phyloP scores from a whole-genome alignment of 139 green algal genomes.

The Bryopsis sp. region DNA sequence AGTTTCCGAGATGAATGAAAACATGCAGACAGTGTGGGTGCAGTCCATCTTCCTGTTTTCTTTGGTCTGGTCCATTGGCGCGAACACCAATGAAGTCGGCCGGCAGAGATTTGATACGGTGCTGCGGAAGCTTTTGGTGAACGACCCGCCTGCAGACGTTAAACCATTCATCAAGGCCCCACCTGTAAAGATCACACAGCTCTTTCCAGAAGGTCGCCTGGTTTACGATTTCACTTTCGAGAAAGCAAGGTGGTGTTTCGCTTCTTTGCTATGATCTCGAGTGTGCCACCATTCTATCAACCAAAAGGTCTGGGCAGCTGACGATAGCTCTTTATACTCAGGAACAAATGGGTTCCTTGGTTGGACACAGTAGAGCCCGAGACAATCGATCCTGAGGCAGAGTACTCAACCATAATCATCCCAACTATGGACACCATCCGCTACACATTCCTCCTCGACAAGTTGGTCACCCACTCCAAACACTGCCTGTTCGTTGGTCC shows the following conservation, averaged over 20 bases:
- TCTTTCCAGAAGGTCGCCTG: constrained; percentile 40
- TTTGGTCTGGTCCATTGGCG: constrained; percentile 78
- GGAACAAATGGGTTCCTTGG: no score
- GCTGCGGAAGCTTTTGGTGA: not conserved
- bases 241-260: constrained; percentile 34
- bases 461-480: constrained; percentile 42
- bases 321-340: no score
- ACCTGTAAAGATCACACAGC: constrained; percentile 42
- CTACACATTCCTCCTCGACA: constrained; percentile 53
- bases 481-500: constrained; percentile 58
- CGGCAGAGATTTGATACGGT: constrained; percentile 41
- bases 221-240: constrained; percentile 76
- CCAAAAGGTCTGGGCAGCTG: no score
- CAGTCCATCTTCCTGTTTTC: constrained; percentile 76
- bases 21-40: constrained; percentile 38
- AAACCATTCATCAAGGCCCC: constrained; percentile 48
- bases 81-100: constrained; percentile 51
- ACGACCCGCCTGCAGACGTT: constrained; percentile 20
- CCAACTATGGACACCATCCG: constrained; percentile 64
- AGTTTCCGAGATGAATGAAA: constrained; percentile 36
- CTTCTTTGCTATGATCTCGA: constrained; percentile 62
- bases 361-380: no score
- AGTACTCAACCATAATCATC: no score
- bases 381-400: no score
- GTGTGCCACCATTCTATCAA: constrained; percentile 44